These are phyloP conservation scores for Lithospermum erythrorhizon DNA, from an alignment of 257 asterid species.

Conservation along the genomic window DNA sequence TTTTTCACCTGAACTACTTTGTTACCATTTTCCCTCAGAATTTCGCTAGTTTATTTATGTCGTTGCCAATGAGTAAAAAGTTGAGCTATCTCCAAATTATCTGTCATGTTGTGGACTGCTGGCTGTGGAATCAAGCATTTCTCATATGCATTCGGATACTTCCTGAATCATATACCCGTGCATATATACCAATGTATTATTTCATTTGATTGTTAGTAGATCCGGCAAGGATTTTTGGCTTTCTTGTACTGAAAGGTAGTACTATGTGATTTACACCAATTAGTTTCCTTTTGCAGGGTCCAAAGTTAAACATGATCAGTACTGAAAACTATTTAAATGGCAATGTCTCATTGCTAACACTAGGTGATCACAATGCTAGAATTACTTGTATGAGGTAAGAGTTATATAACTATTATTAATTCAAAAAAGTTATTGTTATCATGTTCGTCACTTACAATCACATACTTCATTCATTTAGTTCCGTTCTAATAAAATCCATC, in stretches of 20 bases:
- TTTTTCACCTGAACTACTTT: neutral
- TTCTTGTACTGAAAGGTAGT: neutral
- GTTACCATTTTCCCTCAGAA: neutral
- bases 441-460: neutral
- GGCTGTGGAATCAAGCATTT: neutral
- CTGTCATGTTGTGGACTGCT: neutral
- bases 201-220: neutral
- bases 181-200: neutral
- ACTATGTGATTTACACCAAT: neutral
- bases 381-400: conserved; percentile 62
- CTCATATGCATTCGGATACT: neutral
- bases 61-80: neutral
- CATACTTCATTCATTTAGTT: neutral
- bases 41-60: neutral
- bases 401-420: conserved; percentile 4
- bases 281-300: conserved; percentile 36
- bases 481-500: neutral
- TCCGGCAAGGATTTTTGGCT: neutral
- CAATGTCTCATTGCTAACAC: conserved; percentile 13
- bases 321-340: conserved; percentile 21
- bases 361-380: conserved; percentile 52
- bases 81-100: neutral
- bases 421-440: neutral
- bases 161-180: neutral
- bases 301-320: conserved; percentile 24